Base-by-base conservation (phyloP, 176 grass and related monocot genomes). In the Carex parvula region DNA sequence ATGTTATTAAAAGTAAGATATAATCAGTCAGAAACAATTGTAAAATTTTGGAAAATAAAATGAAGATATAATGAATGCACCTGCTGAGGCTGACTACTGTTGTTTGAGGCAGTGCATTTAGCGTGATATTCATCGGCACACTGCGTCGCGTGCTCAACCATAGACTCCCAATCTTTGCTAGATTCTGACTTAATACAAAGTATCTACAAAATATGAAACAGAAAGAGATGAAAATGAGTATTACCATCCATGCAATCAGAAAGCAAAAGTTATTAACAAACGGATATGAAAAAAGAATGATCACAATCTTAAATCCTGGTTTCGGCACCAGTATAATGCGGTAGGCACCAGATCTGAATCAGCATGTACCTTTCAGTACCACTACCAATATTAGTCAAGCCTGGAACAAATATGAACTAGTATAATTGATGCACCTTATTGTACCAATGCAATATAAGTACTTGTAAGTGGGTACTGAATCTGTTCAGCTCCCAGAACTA, bases 121-220 rank as follows among this genome's bases (percentile, higher is more conserved):
- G 5, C 0, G 0, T 21, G 17, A 70, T 11, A 70, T 70, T 70
- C 67, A 70, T 44, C 0, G 37, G 16, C 67, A 70, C 37, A 70
- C 67, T 42, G 15, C 67, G 20, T 42, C n/a, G 16, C 67, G 1
- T 70, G 67, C 33, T 20, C 14, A 44, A 70, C 67, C 67, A 70
- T 70, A 44, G 14, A n/a, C 41, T 70, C 18, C 67, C 67, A 70
- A 0, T 15, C 67, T 70, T 70, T 70, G 67, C 20, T 35, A 42
- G 16, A 42, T 14, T 70, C 35, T 70, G 67, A 70, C 16, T 70
- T 70, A n/a, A 70, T 70, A 70, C 35, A 16, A 70, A 70, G 67
- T 15, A 70, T 10, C 67, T 70, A 42, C 1, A 70, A 70, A 8
- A 42, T 42, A 8, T 70, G 41, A 35, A 14, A 70, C 15, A 18